Evolutionary conservation across 2,329 filamentous ascomycete genomes (phyloP).

Genomic region (Fusarium veterinarium): DNA sequence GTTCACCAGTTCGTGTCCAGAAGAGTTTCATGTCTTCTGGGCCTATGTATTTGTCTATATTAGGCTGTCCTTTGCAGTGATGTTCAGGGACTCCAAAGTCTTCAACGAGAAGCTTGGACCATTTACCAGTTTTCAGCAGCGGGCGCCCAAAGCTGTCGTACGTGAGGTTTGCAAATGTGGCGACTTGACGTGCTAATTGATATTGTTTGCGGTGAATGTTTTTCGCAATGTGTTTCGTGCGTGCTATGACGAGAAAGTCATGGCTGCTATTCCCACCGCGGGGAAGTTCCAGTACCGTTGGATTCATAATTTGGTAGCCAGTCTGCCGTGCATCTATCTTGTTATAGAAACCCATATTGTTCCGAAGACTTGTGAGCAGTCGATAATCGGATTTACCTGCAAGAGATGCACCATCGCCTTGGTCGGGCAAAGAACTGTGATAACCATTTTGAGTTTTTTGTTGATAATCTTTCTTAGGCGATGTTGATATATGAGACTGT

Average conservation of each 20-base stretch:
- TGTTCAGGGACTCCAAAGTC: conserved; percentile 26
- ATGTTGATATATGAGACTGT: no score
- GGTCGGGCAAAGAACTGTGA: neutral
- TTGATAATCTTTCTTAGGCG: no score
- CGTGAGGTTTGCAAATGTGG: conserved; percentile 27
- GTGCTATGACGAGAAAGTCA: conserved; percentile 33
- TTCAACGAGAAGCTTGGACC: conserved; percentile 25
- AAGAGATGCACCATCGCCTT: neutral
- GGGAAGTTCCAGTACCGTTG: conserved; percentile 30
- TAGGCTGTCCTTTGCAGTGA: conserved; percentile 30
- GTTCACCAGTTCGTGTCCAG: conserved; percentile 33
- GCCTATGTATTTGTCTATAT: conserved; percentile 34
- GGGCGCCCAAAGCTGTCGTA: conserved; percentile 19
- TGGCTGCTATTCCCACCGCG: conserved; percentile 3
- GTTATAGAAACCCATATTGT: conserved; percentile 34
- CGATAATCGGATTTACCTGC: conserved; percentile 11
- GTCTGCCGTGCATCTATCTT: conserved; percentile 17
- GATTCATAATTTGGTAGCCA: conserved; percentile 32
- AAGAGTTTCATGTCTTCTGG: conserved; percentile 40
- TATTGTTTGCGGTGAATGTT: conserved; percentile 14
- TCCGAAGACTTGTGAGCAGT: conserved; percentile 22
- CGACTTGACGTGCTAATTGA: conserved; percentile 28
- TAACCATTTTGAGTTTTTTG: no score
- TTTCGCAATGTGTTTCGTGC: conserved; percentile 14
- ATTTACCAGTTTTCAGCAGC: conserved; percentile 5